Base-by-base conservation (phyloP, 2,329 filamentous ascomycete species). In the Aotearoamyces nothofagi region DNA sequence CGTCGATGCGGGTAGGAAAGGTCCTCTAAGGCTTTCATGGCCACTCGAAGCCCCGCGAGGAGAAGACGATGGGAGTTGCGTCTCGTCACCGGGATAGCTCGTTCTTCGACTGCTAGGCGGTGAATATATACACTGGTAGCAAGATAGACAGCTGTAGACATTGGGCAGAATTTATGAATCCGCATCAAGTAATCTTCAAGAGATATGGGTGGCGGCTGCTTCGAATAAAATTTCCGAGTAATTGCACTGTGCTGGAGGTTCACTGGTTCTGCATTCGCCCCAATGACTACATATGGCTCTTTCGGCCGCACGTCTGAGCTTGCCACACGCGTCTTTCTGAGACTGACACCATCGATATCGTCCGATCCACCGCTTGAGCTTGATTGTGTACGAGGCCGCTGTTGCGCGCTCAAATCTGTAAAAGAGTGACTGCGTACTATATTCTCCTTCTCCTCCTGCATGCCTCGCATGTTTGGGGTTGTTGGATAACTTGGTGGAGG, bases 11-110 rank as follows among this genome's bases (percentile, higher is more conserved):
- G 71, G 55, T 92, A 93, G 41, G 77, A 80, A 30, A 87, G 65
- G 51, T 96, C 87, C 52, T 98, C 87, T n/a, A 94, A 58, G 1
- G 83, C 81, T 56, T 96, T 98, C 69, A 86, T 90, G 9, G 87
- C 84, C 3, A 94, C 80, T 19, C 86, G 63, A 30, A 94, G 61
- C 5, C 79, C 81, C 0, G 83, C 86, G 10, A 98, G 66, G 17
- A 92, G 63, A 5, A 96, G 59, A 3, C 90, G 73, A 51, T 98
- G 87, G 36, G 82, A 78, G 37, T 92, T 96, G 32, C 82, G 69
- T 33, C 68, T 66, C 3, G 84, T 92, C 5, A 93, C 78, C 1
- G 77, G 74, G 13, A 96, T 77, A 14, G 78, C 69, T 39, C 70
- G 70, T 47, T 92, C 81, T 24, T 77, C 64, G 9, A 87, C 72